Conservation (phyloP, 345 rosid species). For the Moricandia moricandioides region DNA sequence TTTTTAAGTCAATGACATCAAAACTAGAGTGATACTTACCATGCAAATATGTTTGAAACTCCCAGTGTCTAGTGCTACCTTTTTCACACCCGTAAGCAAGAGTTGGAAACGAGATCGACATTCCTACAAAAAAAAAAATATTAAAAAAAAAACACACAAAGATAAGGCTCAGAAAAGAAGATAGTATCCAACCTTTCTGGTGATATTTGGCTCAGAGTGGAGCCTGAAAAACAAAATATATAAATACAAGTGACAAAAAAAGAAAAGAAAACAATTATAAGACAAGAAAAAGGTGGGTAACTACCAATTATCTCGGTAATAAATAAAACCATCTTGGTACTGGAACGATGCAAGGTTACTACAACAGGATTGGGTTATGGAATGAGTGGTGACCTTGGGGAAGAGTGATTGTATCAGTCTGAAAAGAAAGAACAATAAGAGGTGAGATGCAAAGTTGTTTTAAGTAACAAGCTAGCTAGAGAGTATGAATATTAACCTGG, state of each 20-base stretch:
- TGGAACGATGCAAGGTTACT: not conserved
- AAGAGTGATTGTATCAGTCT: constrained; percentile 3
- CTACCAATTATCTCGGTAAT: not conserved
- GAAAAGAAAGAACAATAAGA: not conserved
- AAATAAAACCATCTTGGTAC: not conserved
- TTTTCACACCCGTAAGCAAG: not conserved
- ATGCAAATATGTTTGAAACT: not conserved
- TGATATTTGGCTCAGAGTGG: not conserved
- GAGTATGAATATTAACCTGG: not conserved
- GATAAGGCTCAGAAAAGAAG: not conserved
- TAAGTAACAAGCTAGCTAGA: not conserved
- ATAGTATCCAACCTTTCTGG: not conserved
- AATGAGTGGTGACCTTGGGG: not conserved
- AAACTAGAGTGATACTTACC: not conserved
- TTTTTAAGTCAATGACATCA: not conserved
- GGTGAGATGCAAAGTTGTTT: not conserved
- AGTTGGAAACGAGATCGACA: not conserved
- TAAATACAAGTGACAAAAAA: not conserved
- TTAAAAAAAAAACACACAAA: not conserved
- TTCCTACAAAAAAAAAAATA: not conserved
- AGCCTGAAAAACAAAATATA: not conserved
- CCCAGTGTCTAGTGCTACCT: not conserved
- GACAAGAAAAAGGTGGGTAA: not conserved
- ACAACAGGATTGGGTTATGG: too few species aligned
- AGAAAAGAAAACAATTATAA: too few species aligned